Percentiles rank a stretch among this genome's conserved stretches.
Conservation (phyloP, 352 stramenopile genomes). For the Phytophthora multivora region DNA sequence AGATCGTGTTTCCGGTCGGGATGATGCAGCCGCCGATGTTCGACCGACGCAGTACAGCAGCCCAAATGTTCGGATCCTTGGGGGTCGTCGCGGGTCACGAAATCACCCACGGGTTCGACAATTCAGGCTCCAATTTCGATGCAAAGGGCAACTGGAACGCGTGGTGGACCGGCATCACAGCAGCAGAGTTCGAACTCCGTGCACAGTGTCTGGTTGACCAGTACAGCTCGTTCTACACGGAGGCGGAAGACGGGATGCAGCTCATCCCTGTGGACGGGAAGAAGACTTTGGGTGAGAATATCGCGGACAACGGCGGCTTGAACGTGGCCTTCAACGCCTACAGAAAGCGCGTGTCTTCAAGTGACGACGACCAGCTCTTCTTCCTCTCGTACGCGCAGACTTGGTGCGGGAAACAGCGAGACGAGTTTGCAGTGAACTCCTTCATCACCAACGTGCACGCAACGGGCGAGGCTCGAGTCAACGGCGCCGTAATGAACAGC, state of each 20-base stretch:
- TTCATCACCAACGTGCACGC: constrained; percentile 54
- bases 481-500: constrained; percentile 73
- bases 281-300: constrained; percentile 75
- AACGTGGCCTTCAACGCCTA: constrained; percentile 63
- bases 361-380: constrained; percentile 54
- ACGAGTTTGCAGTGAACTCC: constrained; percentile 39
- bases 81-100: constrained; percentile 93
- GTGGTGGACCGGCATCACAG: constrained; percentile 90
- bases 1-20: constrained; percentile 94
- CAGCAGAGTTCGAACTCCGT: constrained; percentile 63
- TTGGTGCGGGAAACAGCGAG: constrained; percentile 60
- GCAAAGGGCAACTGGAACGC: constrained; percentile 87
- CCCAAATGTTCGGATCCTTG: constrained; percentile 92
- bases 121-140: constrained; percentile 87
- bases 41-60: constrained; percentile 65
- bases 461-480: constrained; percentile 55
- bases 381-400: constrained; percentile 70
- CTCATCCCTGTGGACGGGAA: constrained; percentile 62
- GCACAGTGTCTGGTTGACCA: constrained; percentile 61
- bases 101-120: constrained; percentile 95
- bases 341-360: constrained; percentile 19
- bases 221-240: constrained; percentile 51
- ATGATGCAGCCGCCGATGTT: constrained; percentile 95
- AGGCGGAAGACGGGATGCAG: constrained; percentile 30
- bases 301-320: constrained; percentile 76